Base-by-base conservation (phyloP, 1,284 basidiomycete genomes). In the Ganoderma meredithae region DNA sequence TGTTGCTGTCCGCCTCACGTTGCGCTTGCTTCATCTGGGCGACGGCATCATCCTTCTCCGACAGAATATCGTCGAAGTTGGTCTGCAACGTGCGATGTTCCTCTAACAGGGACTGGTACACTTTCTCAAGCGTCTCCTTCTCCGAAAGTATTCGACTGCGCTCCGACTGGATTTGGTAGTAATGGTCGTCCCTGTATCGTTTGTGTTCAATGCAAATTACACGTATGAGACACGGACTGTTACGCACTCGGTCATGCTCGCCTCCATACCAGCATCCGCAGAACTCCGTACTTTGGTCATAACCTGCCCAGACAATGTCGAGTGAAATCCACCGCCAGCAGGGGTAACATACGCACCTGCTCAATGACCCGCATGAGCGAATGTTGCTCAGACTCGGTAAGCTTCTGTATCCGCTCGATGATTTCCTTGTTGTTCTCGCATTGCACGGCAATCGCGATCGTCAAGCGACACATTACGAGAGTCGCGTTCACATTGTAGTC, bases 401-500 rank as follows among this genome's bases (percentile, higher is more conserved):
- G 81, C 3, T 85, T 84, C 77, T 96, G 95, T 60, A 97, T 96
- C 77, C 89, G 92, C 74, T 89, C 90, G 69, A 96, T 95, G 72
- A 95, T 93, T 64, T 90, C 87, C 79, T 91, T 88, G 75, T 95
- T 95, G 79, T 88, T 87, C 78, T 94, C 91, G 77, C 94, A 95
- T 77, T 98, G 94, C 1, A 98, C 96, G 0, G 96, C 94, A 72
- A 98, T 95, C 5, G 94, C 95, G 60, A 99, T 94, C 1, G 95
- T 94, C 47, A 98, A 84, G 68, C 94, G 87, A 75, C 94, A 95
- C 79, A 97, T 85, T 27, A 88, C 84, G 64, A 94, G 84, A 0
- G 91, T 90, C 47, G 94, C 91, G n/a, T 79, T 72, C 6, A 88
- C 74, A 74, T 89, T 86, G 71, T 87, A 80, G 75, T 93, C 90